phyloP scores from a whole-genome alignment of 495 filamentous ascomycete genomes.

The Aspergillus carlsbadensis region DNA sequence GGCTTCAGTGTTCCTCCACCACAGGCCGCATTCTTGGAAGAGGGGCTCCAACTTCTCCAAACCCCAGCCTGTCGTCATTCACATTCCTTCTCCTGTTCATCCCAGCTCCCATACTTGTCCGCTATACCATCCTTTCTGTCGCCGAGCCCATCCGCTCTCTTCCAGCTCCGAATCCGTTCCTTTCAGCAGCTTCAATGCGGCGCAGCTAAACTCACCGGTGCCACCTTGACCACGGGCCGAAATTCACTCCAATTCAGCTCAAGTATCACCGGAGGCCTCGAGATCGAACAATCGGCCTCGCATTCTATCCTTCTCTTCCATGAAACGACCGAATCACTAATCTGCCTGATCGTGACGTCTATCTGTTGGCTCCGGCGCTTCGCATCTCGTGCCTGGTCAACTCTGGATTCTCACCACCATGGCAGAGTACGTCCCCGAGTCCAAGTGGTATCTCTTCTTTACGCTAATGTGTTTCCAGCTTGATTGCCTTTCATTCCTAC shows the following conservation, averaged over 20 bases:
- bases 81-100: slow-evolving; percentile 16
- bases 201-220: slow-evolving; percentile 14
- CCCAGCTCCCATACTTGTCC: neutral
- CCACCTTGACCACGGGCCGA: slow-evolving; percentile 22
- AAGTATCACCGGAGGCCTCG: neutral
- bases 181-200: slow-evolving; percentile 19
- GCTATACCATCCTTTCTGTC: slow-evolving; percentile 11
- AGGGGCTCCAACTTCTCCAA: slow-evolving; percentile 12
- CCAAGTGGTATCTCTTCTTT: neutral
- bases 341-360: slow-evolving; percentile 19
- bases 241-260: slow-evolving; percentile 11
- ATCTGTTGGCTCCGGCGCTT: slow-evolving; percentile 11
- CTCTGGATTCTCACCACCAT: slow-evolving; percentile 30
- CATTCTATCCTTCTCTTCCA: neutral
- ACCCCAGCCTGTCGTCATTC: slow-evolving; percentile 6
- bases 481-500: slow-evolving; percentile 48
- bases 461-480: slow-evolving; percentile 23
- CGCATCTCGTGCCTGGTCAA: slow-evolving; percentile 1
- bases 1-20: neutral
- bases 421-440: slow-evolving; percentile 43
- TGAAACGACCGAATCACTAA: slow-evolving; percentile 13
- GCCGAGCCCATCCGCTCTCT: slow-evolving; percentile 4
- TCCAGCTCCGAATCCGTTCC: slow-evolving; percentile 5
- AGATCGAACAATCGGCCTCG: neutral
- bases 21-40: slow-evolving; percentile 8